These are phyloP conservation scores for Ganoderma multipileum DNA, from an alignment of 1,284 basidiomycete species.

Conservation along the genomic window DNA sequence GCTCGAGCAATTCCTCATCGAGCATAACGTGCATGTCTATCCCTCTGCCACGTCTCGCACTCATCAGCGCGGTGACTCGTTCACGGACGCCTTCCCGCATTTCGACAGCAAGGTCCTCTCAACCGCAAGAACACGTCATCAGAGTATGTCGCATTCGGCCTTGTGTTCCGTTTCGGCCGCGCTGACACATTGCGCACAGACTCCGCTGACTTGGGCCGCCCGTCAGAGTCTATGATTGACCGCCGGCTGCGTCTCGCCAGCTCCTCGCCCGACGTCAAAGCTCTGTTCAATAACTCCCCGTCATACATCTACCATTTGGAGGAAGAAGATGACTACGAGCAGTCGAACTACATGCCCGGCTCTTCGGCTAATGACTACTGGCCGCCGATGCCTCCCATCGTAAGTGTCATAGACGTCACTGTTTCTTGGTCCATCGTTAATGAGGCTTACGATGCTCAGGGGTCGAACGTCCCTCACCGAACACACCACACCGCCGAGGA, in stretches of 20 bases:
- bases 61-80: conserved; percentile 89
- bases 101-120: conserved; percentile 95
- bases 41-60: conserved; percentile 75
- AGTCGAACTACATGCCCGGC: conserved; percentile 59
- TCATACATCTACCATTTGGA: conserved; percentile 80
- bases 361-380: conserved; percentile 66
- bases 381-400: conserved; percentile 80
- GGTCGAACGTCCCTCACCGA: conserved; percentile 68
- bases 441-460: conserved; percentile 45
- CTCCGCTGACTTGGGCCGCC: conserved; percentile 76
- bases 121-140: conserved; percentile 74
- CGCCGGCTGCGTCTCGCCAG: conserved; percentile 83
- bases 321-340: conserved; percentile 63
- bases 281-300: conserved; percentile 85
- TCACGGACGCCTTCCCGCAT: conserved; percentile 94
- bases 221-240: conserved; percentile 74
- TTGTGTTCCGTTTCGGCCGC: not conserved
- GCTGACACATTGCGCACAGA: conserved; percentile 49
- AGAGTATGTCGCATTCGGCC: conserved; percentile 37
- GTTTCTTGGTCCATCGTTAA: conserved; percentile 21
- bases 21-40: conserved; percentile 83
- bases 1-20: conserved; percentile 90
- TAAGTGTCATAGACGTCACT: conserved; percentile 44
- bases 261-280: conserved; percentile 94
- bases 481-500: conserved; percentile 70